Conservation (phyloP, 345 rosid species). For the Corchorus capsularis region DNA sequence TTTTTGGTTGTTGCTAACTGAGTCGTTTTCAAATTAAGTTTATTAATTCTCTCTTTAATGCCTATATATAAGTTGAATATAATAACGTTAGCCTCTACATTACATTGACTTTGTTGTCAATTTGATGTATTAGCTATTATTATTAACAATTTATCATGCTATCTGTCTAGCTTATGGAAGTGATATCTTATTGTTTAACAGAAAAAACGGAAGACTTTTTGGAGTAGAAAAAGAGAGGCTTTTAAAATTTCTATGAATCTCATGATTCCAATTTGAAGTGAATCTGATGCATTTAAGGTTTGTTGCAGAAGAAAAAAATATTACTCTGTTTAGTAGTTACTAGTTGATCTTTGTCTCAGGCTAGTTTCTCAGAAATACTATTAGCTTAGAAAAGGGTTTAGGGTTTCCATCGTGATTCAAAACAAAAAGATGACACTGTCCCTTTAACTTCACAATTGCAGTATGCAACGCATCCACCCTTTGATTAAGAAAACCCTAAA, state of each 20-base stretch:
- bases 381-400: background rate
- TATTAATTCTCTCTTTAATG: background rate
- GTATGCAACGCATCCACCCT: background rate
- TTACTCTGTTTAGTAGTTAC: background rate
- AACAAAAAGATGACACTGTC: background rate
- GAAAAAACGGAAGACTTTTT: background rate
- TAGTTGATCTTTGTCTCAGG: background rate
- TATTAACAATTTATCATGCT: background rate
- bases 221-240: background rate
- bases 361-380: background rate
- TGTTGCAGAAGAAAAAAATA: background rate
- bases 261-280: background rate
- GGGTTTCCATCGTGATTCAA: background rate
- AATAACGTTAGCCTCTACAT: background rate
- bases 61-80: background rate
- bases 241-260: background rate
- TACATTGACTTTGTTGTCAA: background rate
- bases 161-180: background rate
- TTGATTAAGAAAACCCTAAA: background rate
- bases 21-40: background rate
- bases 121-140: background rate
- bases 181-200: background rate
- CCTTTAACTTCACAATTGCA: background rate
- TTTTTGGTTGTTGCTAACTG: no score
- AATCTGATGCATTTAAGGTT: background rate